Evolutionary conservation across 495 filamentous ascomycete species (phyloP).

Genomic region (Xylaria telfairii): DNA sequence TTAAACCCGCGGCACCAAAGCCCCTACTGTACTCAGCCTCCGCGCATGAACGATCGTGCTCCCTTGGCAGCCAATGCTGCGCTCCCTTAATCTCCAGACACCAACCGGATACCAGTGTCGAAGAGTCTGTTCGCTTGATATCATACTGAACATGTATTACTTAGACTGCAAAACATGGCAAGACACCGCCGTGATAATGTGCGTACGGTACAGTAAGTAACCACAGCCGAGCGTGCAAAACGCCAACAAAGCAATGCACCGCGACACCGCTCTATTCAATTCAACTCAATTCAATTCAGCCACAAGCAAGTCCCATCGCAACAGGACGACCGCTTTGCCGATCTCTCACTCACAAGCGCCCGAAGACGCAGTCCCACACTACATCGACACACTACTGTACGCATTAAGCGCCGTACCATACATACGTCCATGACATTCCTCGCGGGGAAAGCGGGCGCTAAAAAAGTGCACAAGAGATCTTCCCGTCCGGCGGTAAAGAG

Average conservation of each 20-base stretch:
- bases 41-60: neutral
- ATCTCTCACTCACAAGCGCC: slow-evolving; percentile 11
- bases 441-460: slow-evolving; percentile 16
- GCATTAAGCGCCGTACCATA: slow-evolving; percentile 17
- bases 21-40: neutral
- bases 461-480: neutral
- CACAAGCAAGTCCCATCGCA: neutral
- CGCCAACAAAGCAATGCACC: neutral
- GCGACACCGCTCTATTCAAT: neutral
- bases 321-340: neutral
- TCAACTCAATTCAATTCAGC: neutral
- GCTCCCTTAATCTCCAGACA: neutral
- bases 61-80: neutral
- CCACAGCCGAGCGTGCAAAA: neutral
- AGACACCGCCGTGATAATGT: neutral
- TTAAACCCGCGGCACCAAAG: neutral
- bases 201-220: too few species aligned
- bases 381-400: neutral
- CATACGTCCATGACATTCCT: neutral
- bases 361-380: neutral
- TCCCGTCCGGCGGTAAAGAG: neutral
- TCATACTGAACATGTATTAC: neutral
- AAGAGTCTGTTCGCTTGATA: neutral
- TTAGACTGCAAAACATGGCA: neutral
- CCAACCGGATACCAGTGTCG: neutral